phyloP scores from a whole-genome alignment of 805 yeast genomes.

The Candida nemodendra region DNA sequence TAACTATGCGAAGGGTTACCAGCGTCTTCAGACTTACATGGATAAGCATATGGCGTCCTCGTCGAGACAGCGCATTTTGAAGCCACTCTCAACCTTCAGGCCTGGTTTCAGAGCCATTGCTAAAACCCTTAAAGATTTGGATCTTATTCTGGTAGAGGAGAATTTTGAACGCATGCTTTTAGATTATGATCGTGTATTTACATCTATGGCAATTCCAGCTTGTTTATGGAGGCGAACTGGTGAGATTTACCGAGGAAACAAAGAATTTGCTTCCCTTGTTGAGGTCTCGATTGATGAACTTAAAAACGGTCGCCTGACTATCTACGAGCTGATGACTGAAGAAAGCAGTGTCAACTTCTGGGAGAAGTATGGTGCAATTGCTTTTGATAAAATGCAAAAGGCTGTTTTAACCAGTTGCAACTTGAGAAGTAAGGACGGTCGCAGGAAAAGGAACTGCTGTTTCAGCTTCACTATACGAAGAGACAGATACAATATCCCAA shows the following conservation, averaged over 20 bases:
- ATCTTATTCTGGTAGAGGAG: constrained; percentile 88
- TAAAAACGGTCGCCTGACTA: constrained; percentile 88
- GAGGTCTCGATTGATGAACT: constrained; percentile 87
- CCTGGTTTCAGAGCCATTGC: constrained; percentile 96
- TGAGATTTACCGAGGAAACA: constrained; percentile 91
- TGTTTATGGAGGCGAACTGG: constrained; percentile 98
- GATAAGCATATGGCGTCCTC: constrained; percentile 85
- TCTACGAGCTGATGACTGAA: constrained; percentile 91
- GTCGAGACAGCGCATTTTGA: constrained; percentile 79
- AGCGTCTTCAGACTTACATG: constrained; percentile 85
- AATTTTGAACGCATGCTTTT: constrained; percentile 89
- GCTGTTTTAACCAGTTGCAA: constrained; percentile 93
- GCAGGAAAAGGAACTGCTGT: constrained; percentile 80
- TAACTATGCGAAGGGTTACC: constrained; percentile 91
- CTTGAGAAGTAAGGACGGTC: constrained; percentile 77
- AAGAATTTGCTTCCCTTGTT: constrained; percentile 91
- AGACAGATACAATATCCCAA: constrained; percentile 91
- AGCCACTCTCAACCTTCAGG: constrained; percentile 80
- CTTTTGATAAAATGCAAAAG: constrained; percentile 93
- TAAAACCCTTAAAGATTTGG: constrained; percentile 83
- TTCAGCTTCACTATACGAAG: constrained; percentile 91
- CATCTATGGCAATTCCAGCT: constrained; percentile 97
- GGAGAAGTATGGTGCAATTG: constrained; percentile 96
- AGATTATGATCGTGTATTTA: constrained; percentile 92
- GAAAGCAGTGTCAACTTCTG: constrained; percentile 95